Evolutionary conservation across 2,329 filamentous ascomycete species (phyloP).

Genomic region (Phialophora chinensis): DNA sequence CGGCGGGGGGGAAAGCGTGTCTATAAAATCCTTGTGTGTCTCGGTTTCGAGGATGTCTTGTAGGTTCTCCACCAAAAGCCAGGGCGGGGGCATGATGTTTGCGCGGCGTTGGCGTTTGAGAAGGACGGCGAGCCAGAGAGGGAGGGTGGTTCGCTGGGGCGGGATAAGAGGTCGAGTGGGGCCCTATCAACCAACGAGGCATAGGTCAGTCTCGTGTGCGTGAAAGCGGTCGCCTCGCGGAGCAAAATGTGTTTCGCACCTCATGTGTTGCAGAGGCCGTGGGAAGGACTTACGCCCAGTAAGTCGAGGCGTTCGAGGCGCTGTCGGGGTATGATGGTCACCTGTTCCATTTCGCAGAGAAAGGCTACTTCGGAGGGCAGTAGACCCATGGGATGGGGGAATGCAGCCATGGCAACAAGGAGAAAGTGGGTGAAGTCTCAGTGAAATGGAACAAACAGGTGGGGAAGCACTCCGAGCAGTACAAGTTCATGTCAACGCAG

Average conservation of each 20-base stretch:
- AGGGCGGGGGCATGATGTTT: slow-evolving; percentile 88
- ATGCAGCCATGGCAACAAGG: slow-evolving; percentile 57
- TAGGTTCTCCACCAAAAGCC: slow-evolving; percentile 80
- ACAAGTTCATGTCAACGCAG: not conserved
- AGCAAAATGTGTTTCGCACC: slow-evolving; percentile 23
- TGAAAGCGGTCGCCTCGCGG: not conserved
- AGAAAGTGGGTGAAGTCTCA: not conserved
- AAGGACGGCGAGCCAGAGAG: slow-evolving; percentile 92
- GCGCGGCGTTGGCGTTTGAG: slow-evolving; percentile 93
- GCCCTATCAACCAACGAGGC: slow-evolving; percentile 63
- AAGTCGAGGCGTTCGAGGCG: slow-evolving; percentile 84
- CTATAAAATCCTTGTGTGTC: slow-evolving; percentile 68
- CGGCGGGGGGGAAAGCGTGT: slow-evolving; percentile 78
- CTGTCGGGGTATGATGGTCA: slow-evolving; percentile 91
- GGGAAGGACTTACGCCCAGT: slow-evolving; percentile 72
- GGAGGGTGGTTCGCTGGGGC: slow-evolving; percentile 77
- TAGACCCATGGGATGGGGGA: slow-evolving; percentile 69
- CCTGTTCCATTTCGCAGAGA: slow-evolving; percentile 94
- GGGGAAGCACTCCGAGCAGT: too few species aligned
- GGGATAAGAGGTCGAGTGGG: slow-evolving; percentile 76
- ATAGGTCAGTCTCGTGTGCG: not conserved
- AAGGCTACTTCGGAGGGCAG: slow-evolving; percentile 90
- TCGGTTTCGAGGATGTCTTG: slow-evolving; percentile 80
- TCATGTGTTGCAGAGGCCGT: slow-evolving; percentile 40
- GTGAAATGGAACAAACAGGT: not conserved